Base-by-base conservation (phyloP, 306 rosid genomes). In the Inga laurina region DNA sequence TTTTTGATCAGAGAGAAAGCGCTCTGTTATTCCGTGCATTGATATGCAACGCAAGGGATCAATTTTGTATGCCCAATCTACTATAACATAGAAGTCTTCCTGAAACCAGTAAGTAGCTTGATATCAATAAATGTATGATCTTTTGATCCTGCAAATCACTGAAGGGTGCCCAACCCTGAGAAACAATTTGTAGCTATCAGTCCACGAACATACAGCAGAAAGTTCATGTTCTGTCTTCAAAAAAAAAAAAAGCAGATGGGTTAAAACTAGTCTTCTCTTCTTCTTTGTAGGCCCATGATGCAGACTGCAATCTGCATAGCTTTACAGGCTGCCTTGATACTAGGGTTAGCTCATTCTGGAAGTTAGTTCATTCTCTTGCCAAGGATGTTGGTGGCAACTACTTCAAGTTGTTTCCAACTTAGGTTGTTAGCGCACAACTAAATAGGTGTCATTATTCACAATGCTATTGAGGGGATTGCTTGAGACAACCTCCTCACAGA, bases 1-100 rank as follows among this genome's bases (percentile, higher is more conserved):
- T 89, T 94, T 94, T 85, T 90, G 98, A 85, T 97, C 84, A 56
- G 97, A 92, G 72, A 96, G 98, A 92, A 91, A 94, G 72, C 93
- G 93, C 88, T 96, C 98, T 32, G 99, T 96, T 79, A 87, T 89
- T 80, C 99, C 99, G 88, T 96, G 97, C 98, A 96, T 94, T 64
- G 99, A 96, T 90, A 96, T 96, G 90, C 99, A 90, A 81, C 97
- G 92, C 54, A 96, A 87, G 43, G 99, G 98, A 83, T 96, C 99
- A 85, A 94, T 86, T 90, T 94, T 96, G 89, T 89, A 94, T 57
- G 97, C 99, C 99, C 99, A 96, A 73, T 96, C 98, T 84, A 96
- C 94, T 43, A 96, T 88, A 67, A 92, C 93, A 87, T 88, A 90
- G 72, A 96, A 96, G 82, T 96, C 99, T 75, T 96, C 99, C 99